Evolutionary conservation across 495 filamentous ascomycete genomes (phyloP).

Genomic region (Cercophora newfieldiana): DNA sequence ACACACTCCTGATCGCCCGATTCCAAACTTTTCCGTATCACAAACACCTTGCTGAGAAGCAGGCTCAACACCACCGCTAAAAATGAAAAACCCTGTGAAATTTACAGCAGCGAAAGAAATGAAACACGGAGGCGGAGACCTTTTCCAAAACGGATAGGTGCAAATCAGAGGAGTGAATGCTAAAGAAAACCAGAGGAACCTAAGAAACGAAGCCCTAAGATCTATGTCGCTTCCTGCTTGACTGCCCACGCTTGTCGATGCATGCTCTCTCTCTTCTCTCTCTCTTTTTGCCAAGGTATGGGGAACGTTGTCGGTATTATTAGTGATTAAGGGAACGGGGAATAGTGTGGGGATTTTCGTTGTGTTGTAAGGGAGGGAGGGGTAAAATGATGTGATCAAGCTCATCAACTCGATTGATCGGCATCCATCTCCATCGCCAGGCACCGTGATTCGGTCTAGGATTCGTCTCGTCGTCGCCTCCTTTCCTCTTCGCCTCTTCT

Average conservation of each 20-base stretch:
- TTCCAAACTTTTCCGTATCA: not conserved
- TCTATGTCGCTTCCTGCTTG: not conserved
- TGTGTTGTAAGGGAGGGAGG: not conserved
- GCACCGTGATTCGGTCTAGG: not conserved
- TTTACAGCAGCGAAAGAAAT: not conserved
- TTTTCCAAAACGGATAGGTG: not conserved
- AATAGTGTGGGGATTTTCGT: not conserved
- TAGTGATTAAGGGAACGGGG: constrained; percentile 7
- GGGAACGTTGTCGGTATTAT: not conserved
- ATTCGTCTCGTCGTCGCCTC: constrained; percentile 8
- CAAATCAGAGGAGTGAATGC: not conserved
- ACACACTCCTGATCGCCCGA: no score
- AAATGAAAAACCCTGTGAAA: not conserved
- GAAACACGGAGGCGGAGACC: not conserved
- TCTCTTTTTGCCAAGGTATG: not conserved
- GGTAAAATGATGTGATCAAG: not conserved
- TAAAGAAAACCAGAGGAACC: not conserved
- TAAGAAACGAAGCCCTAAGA: not conserved
- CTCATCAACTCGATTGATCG: not conserved
- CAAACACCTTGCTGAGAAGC: not conserved
- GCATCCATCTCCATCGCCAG: not conserved
- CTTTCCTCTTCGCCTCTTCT: constrained; percentile 1
- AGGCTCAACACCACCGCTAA: not conserved
- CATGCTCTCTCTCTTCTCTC: not conserved
- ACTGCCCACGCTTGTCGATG: not conserved